Evolutionary conservation across 257 asterid species (phyloP).

Genomic region (Solanum lycopersicoides): DNA sequence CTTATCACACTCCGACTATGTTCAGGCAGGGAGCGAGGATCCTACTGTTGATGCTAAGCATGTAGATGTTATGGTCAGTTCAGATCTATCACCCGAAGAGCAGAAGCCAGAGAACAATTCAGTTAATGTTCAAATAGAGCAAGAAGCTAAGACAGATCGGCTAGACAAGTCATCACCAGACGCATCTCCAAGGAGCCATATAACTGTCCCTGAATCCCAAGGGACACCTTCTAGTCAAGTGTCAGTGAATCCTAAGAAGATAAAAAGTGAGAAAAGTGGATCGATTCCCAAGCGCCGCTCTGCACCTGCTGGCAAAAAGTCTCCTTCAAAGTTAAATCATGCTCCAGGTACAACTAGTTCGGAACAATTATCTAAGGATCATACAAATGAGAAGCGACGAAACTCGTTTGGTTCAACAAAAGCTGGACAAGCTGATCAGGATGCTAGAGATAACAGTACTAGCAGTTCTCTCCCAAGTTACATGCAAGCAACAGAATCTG

Average conservation of each 20-base stretch:
- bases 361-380: constrained; percentile 54
- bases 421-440: constrained; percentile 60
- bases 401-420: constrained; percentile 63
- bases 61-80: constrained; percentile 8
- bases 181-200: constrained; percentile 70
- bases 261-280: constrained; percentile 36
- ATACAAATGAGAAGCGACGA: constrained; percentile 50
- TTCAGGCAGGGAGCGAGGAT: constrained; percentile 22
- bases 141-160: constrained; percentile 28
- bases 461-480: constrained; percentile 78
- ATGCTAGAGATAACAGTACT: constrained; percentile 65
- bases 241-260: constrained; percentile 54
- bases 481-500: constrained; percentile 99
- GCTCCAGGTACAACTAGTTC: constrained; percentile 44
- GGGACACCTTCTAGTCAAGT: constrained; percentile 72
- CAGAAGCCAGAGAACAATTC: constrained; percentile 32
- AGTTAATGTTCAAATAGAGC: constrained; percentile 23
- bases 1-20: constrained; percentile 13
- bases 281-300: constrained; percentile 38
- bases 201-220: constrained; percentile 54
- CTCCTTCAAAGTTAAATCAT: constrained; percentile 25
- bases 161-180: constrained; percentile 44
- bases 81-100: constrained; percentile 19
- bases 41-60: constrained; percentile 13
- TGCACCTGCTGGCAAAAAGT: constrained; percentile 36